A percentile compares a stretch with the other conserved stretches of the same genome.
Conservation (phyloP, 768 basidiomycete species). For the Mycena galopus region DNA sequence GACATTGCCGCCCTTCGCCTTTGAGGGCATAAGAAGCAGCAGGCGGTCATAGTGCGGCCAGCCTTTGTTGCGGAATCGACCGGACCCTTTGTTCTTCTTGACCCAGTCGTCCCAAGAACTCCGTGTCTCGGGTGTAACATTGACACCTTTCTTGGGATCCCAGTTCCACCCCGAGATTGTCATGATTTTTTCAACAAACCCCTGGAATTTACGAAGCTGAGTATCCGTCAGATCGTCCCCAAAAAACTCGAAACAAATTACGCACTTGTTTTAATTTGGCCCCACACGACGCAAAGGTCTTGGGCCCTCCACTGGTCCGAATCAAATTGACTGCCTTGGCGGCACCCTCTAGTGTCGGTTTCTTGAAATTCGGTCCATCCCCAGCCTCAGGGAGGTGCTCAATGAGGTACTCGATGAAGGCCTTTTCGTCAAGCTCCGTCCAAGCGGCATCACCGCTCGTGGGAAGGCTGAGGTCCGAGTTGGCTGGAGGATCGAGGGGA, state of each 20-base stretch:
- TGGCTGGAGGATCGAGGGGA: too few species aligned
- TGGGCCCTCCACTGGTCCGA: too few species aligned
- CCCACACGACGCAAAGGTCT: too few species aligned
- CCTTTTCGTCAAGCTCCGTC: too few species aligned
- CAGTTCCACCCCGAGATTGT: slow-evolving; percentile 42
- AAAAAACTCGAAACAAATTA: too few species aligned
- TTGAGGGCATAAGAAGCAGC: slow-evolving; percentile 30
- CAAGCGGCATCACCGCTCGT: too few species aligned
- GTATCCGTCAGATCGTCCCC: too few species aligned
- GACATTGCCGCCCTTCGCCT: slow-evolving; percentile 17
- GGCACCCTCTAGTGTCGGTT: not conserved
- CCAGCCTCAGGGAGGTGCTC: not conserved
- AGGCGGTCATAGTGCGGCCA: slow-evolving; percentile 39
- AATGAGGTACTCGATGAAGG: not conserved
- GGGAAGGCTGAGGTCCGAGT: too few species aligned
- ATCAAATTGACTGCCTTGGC: not conserved
- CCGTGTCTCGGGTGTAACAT: slow-evolving; percentile 29
- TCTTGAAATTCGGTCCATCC: not conserved
- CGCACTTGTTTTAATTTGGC: too few species aligned
- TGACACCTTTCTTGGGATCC: slow-evolving; percentile 35
- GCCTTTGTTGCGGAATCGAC: slow-evolving; percentile 41
- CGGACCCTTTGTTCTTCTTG: slow-evolving; percentile 21
- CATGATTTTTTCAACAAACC: slow-evolving; percentile 20
- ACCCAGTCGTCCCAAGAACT: slow-evolving; percentile 24
- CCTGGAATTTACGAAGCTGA: not conserved